These are phyloP conservation scores for Funneliformis caledonium DNA, from an alignment of 371 early-diverging fungal species.

Conservation along the genomic window DNA sequence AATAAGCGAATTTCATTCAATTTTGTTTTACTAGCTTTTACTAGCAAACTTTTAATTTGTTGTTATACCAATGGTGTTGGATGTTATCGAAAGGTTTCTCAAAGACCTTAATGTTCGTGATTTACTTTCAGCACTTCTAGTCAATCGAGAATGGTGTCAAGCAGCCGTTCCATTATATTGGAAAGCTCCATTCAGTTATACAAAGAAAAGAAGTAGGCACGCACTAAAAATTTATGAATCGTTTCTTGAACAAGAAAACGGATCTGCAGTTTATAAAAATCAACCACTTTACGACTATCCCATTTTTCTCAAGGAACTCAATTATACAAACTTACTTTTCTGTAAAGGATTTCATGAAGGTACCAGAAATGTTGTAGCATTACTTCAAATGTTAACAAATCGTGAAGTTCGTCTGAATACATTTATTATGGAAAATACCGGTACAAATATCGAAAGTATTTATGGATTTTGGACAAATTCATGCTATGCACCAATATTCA, in stretches of 20 bases:
- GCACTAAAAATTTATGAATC: conserved; percentile 33
- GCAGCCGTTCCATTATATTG: conserved; percentile 30
- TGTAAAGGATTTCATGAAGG: background rate
- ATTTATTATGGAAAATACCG: conserved; percentile 35
- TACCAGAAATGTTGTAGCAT: background rate
- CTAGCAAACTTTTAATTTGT: too few species aligned
- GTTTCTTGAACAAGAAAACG: conserved; percentile 15
- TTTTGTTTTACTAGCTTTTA: too few species aligned
- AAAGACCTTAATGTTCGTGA: conserved; percentile 25
- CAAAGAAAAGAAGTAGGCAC: conserved; percentile 18
- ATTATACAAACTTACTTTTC: conserved; percentile 22
- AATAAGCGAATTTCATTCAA: too few species aligned
- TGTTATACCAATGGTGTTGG: background rate
- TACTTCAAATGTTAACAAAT: conserved; percentile 35
- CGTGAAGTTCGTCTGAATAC: conserved; percentile 10
- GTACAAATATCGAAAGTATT: background rate
- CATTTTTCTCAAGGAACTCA: conserved; percentile 35
- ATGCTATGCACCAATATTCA: conserved; percentile 23
- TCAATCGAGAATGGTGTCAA: conserved; percentile 39
- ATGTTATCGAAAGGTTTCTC: background rate
- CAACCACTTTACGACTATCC: conserved; percentile 25
- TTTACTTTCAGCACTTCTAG: conserved; percentile 35
- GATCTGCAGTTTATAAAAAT: background rate
- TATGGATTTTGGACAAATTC: conserved; percentile 25
- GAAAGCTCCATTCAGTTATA: conserved; percentile 39